Evolutionary conservation across 75 land plant genomes (phyloP).

Genomic region (Sequoia sempervirens): DNA sequence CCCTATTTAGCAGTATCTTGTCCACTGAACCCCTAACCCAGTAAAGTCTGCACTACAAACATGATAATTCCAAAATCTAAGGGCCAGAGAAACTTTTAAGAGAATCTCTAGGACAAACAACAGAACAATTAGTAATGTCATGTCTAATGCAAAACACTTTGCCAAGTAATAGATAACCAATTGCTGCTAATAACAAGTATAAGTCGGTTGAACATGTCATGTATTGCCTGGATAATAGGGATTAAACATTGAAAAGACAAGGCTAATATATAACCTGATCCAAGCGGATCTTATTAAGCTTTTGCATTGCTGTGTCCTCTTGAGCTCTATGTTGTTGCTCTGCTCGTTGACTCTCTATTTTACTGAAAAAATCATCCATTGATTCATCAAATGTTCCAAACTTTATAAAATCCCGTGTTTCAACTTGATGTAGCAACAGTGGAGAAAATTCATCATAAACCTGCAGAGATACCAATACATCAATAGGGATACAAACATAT

Average conservation of each 20-base stretch:
- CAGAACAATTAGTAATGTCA: background rate
- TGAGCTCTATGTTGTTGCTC: constrained; percentile 87
- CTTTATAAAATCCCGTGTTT: constrained; percentile 50
- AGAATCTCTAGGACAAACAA: background rate
- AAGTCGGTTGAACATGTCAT: background rate
- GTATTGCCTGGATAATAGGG: background rate
- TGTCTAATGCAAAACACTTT: background rate
- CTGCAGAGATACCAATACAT: constrained; percentile 41
- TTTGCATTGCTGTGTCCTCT: constrained; percentile 73
- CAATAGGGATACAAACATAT: background rate
- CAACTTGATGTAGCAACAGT: constrained; percentile 66
- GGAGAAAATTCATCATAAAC: constrained; percentile 95
- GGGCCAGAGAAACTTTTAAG: background rate
- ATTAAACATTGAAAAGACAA: background rate
- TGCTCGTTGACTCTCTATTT: constrained; percentile 83
- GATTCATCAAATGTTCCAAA: constrained; percentile 93
- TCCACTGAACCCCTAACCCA: background rate
- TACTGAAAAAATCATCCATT: constrained; percentile 95
- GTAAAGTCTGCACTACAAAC: background rate
- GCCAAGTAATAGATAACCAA: background rate
- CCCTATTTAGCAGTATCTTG: background rate
- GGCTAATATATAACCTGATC: constrained; percentile 67
- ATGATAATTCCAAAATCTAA: background rate
- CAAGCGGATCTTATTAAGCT: constrained; percentile 81
- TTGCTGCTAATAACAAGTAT: background rate